phyloP scores from a whole-genome alignment of 176 grass and related monocot genomes.

The Saccharum officinarum region DNA sequence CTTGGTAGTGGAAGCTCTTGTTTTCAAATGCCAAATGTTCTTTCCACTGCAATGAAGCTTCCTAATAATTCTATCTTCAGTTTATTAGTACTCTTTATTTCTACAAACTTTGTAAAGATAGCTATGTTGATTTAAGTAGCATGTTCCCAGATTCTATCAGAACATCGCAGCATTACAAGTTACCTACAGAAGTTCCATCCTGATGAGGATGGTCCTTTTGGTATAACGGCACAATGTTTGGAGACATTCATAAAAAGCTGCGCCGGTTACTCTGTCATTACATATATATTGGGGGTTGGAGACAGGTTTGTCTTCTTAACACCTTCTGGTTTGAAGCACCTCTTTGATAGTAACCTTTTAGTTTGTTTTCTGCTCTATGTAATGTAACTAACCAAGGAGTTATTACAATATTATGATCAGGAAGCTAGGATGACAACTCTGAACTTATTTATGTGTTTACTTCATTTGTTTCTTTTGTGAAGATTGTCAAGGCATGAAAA shows the following conservation, averaged over 20 bases:
- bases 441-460: neutral
- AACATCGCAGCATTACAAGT: slow-evolving; percentile 89
- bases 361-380: slow-evolving; percentile 2
- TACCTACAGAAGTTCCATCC: slow-evolving; percentile 89
- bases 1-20: slow-evolving; percentile 15
- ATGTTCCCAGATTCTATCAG: slow-evolving; percentile 77
- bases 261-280: slow-evolving; percentile 95
- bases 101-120: neutral
- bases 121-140: slow-evolving; percentile 2
- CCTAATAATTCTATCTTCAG: slow-evolving; percentile 11
- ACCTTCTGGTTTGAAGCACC: slow-evolving; percentile 22
- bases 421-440: neutral
- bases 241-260: slow-evolving; percentile 95
- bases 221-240: slow-evolving; percentile 91
- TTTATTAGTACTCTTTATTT: slow-evolving; percentile 31
- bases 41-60: slow-evolving; percentile 7
- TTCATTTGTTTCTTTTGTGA: neutral
- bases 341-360: neutral
- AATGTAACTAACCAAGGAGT: neutral
- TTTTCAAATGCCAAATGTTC: slow-evolving; percentile 16
- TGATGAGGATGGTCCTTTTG: slow-evolving; percentile 84
- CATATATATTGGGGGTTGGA: slow-evolving; percentile 95
- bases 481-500: neutral
- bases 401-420: slow-evolving; percentile 4
- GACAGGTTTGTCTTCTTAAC: slow-evolving; percentile 60